These are phyloP conservation scores for Postia placenta DNA, from an alignment of 768 basidiomycete species.

Conservation along the genomic window DNA sequence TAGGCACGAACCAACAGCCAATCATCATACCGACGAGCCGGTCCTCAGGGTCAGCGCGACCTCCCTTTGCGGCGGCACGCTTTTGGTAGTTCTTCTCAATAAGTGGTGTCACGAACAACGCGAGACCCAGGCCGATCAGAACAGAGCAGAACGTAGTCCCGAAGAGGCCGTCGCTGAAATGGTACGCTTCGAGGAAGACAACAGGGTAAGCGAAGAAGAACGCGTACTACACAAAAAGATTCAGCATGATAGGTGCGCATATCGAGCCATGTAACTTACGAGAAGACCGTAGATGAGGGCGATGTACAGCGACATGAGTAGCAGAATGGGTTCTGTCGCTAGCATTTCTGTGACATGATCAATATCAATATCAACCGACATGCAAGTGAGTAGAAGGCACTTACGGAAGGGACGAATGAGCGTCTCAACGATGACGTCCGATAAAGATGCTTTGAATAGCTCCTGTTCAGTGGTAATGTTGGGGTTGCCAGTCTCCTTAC, in stretches of 20 bases:
- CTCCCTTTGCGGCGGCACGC: slow-evolving; percentile 27
- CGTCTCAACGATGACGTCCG: slow-evolving; percentile 32
- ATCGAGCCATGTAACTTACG: slow-evolving; percentile 9
- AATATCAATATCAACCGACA: background rate
- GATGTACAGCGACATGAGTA: slow-evolving; percentile 39
- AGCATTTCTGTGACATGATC: slow-evolving; percentile 27
- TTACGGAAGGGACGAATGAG: slow-evolving; percentile 34
- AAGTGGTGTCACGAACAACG: slow-evolving; percentile 27
- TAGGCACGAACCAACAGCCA: slow-evolving; percentile 29
- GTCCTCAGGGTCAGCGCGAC: slow-evolving; percentile 36
- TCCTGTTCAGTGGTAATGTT: slow-evolving; percentile 39
- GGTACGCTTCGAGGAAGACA: slow-evolving; percentile 29
- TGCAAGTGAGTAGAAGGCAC: slow-evolving; percentile 1
- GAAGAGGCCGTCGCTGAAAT: slow-evolving; percentile 30
- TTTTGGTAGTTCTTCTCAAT: slow-evolving; percentile 29
- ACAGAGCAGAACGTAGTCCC: slow-evolving; percentile 37
- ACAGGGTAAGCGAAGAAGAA: slow-evolving; percentile 32
- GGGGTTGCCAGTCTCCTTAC: slow-evolving; percentile 28
- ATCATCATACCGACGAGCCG: slow-evolving; percentile 34
- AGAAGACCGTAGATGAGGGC: slow-evolving; percentile 37
- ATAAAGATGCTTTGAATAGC: slow-evolving; percentile 27
- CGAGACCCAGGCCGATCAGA: slow-evolving; percentile 30
- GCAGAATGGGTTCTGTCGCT: slow-evolving; percentile 38
- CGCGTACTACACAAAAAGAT: slow-evolving; percentile 20
- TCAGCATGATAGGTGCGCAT: slow-evolving; percentile 5